Percentiles rank a stretch among this genome's conserved stretches.
Conservation (phyloP, 2,329 filamentous ascomycete genomes). For the Alternaria hordeiaustralica region DNA sequence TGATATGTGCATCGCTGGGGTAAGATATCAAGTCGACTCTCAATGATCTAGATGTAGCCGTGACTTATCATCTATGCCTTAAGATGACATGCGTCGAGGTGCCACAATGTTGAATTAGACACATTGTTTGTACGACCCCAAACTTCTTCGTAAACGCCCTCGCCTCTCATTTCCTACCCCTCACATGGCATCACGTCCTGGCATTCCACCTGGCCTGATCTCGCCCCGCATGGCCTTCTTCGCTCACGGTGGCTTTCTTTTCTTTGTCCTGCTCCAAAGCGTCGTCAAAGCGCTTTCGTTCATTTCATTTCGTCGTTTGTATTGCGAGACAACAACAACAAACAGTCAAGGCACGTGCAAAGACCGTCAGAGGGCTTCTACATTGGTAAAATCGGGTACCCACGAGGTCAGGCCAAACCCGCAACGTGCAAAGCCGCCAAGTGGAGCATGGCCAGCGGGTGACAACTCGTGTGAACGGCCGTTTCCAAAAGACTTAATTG, state of each 20-base stretch:
- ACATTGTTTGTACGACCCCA: not conserved
- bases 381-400: not conserved
- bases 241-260: not conserved
- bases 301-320: constrained; percentile 3
- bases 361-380: not conserved
- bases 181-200: not conserved
- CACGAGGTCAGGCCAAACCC: not conserved
- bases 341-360: not conserved
- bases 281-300: not conserved
- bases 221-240: not conserved
- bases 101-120: not conserved
- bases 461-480: not conserved
- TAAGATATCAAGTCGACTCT: not conserved
- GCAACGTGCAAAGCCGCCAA: not conserved
- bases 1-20: not conserved
- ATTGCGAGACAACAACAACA: constrained; percentile 1
- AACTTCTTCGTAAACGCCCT: not conserved
- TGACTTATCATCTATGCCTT: not conserved
- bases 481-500: not conserved
- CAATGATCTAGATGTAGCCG: not conserved
- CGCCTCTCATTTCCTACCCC: not conserved
- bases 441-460: not conserved
- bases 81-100: not conserved
- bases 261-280: not conserved
- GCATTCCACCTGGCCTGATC: not conserved